Conservation (phyloP, 1,139 yeast genomes). For the Saccharomyces pastorianus region DNA sequence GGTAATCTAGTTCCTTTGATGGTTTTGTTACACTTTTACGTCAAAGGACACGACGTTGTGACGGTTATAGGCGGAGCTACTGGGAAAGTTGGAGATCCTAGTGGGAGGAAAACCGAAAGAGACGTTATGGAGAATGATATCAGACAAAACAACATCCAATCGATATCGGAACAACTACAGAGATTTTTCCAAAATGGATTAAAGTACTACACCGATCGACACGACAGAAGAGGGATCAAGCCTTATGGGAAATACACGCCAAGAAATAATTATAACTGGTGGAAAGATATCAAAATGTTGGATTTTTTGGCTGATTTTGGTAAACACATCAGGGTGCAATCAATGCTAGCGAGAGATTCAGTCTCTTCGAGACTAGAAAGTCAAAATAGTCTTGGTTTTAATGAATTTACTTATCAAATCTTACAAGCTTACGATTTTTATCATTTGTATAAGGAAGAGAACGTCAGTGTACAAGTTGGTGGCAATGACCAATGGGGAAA, state of each 20-base stretch:
- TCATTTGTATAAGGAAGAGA: constrained; percentile 55
- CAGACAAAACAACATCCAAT: constrained; percentile 49
- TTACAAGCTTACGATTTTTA: constrained; percentile 92
- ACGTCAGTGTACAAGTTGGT: constrained; percentile 76
- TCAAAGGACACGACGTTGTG: constrained; percentile 75
- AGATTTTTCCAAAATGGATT: constrained; percentile 55
- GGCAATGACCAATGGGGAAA: constrained; percentile 99
- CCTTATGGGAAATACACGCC: constrained; percentile 37
- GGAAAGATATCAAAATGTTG: constrained; percentile 67
- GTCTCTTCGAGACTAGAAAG: constrained; percentile 65
- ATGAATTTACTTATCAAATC: constrained; percentile 88
- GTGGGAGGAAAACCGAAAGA: constrained; percentile 80
- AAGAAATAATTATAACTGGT: constrained; percentile 75
- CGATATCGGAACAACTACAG: constrained; percentile 55
- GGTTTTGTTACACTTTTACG: constrained; percentile 71
- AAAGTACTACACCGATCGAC: constrained; percentile 38
- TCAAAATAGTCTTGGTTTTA: constrained; percentile 77
- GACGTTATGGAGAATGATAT: constrained; percentile 43
- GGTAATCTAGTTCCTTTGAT: constrained; percentile 86
- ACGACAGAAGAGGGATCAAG: constrained; percentile 36
- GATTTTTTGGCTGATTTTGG: constrained; percentile 76
- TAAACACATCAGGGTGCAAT: constrained; percentile 66
- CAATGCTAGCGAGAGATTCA: constrained; percentile 86
- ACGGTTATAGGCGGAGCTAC: constrained; percentile 97
- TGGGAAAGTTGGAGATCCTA: constrained; percentile 94